phyloP scores from a whole-genome alignment of 1,139 yeast species.

The Zygosaccharomyces pseudobailii region DNA sequence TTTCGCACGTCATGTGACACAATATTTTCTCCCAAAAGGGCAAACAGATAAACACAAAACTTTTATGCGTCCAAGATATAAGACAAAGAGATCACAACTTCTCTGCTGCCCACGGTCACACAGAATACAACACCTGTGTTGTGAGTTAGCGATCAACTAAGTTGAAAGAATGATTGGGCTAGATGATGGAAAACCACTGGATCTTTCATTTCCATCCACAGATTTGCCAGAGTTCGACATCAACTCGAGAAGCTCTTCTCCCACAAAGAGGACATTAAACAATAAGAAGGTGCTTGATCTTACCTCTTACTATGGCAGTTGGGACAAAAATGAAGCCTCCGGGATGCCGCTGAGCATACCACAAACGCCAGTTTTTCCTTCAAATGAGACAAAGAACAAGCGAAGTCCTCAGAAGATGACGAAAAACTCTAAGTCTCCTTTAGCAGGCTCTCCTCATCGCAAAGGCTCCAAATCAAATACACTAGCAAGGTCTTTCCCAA shows the following conservation, averaged over 20 bases:
- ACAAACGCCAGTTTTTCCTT: not conserved
- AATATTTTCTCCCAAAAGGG: conserved; percentile 1
- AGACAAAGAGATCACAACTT: not conserved
- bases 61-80: not conserved
- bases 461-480: conserved; percentile 1
- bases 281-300: conserved; percentile 7
- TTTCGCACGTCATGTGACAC: not conserved
- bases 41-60: conserved; percentile 3
- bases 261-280: conserved; percentile 13
- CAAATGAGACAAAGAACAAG: not conserved
- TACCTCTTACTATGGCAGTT: not conserved
- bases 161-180: conserved; percentile 1
- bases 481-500: not conserved
- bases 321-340: conserved; percentile 1
- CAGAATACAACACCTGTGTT: no score
- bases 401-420: not conserved
- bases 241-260: conserved; percentile 11
- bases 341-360: not conserved
- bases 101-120: no score
- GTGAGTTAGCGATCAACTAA: not conserved
- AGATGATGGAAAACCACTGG: conserved; percentile 1
- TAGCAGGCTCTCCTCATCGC: conserved; percentile 1
- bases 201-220: conserved; percentile 6
- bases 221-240: conserved; percentile 6
- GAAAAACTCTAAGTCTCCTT: not conserved